Conservation (phyloP, 108 stramenopile species). For the Fistulifera pelliculosa region DNA sequence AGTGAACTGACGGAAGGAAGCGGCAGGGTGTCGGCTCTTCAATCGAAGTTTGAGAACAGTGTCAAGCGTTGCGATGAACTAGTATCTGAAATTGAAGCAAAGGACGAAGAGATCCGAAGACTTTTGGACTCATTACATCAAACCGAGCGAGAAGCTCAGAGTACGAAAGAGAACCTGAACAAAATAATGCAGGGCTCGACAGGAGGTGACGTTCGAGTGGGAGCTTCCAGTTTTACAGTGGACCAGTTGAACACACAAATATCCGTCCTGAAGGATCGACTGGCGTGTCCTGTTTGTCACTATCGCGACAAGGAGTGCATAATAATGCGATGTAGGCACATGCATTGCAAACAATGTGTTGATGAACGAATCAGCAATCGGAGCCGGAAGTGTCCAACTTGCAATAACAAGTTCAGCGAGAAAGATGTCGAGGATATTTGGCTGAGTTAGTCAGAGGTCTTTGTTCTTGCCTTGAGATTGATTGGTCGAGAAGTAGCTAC, state of each 20-base stretch:
- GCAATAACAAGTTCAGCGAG: constrained; percentile 67
- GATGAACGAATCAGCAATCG: constrained; percentile 81
- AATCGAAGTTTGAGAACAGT: constrained; percentile 38
- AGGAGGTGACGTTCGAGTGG: constrained; percentile 22
- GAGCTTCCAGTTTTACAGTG: constrained; percentile 47
- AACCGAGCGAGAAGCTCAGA: constrained; percentile 57
- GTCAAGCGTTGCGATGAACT: constrained; percentile 65
- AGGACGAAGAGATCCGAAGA: constrained; percentile 53
- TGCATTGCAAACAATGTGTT: constrained; percentile 90
- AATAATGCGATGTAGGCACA: constrained; percentile 87
- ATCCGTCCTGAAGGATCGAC: constrained; percentile 49
- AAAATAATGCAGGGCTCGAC: constrained; percentile 13
- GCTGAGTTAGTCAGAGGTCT: constrained; percentile 15
- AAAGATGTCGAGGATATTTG: constrained; percentile 84
- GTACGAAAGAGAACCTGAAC: constrained; percentile 27
- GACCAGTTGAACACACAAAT: constrained; percentile 68
- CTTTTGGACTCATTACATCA: constrained; percentile 60
- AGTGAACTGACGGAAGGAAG: constrained; percentile 36
- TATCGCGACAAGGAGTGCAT: constrained; percentile 83
- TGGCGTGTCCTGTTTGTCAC: constrained; percentile 85
- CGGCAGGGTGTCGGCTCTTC: constrained; percentile 26
- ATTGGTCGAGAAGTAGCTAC: too few species aligned
- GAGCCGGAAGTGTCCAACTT: constrained; percentile 83
- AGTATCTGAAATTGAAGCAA: constrained; percentile 40
- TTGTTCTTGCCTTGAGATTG: too few species aligned